phyloP scores from a whole-genome alignment of 352 stramenopile genomes.

The Pythium graminicola region DNA sequence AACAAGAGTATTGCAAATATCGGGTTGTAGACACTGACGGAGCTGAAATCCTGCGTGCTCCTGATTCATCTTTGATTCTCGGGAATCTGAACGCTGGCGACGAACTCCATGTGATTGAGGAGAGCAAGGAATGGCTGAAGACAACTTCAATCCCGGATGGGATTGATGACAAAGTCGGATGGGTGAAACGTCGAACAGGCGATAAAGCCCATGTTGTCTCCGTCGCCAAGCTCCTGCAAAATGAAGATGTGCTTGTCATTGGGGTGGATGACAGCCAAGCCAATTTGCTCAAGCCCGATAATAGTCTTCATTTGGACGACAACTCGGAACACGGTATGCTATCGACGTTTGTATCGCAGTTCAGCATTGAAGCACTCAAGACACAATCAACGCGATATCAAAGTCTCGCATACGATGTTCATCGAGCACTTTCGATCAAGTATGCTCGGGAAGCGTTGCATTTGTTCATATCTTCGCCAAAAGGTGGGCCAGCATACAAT shows the following conservation, averaged over 20 bases:
- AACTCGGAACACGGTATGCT: conserved; percentile 52
- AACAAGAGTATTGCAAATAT: not conserved
- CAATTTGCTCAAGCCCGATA: conserved; percentile 22
- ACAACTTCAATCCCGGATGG: not conserved
- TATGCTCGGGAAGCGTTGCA: conserved; percentile 38
- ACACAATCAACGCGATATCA: conserved; percentile 51
- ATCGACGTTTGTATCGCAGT: conserved; percentile 57
- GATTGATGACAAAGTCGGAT: conserved; percentile 24
- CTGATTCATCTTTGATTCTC: not conserved
- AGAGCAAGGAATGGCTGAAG: conserved; percentile 7
- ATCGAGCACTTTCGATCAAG: conserved; percentile 56
- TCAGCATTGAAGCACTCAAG: conserved; percentile 54
- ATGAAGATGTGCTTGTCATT: conserved; percentile 56
- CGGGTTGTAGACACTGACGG: conserved; percentile 3
- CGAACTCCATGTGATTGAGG: not conserved
- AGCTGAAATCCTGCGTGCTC: not conserved
- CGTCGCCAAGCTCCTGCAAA: conserved; percentile 14
- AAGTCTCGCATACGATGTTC: conserved; percentile 53
- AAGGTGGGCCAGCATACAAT: not conserved
- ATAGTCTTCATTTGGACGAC: conserved; percentile 45
- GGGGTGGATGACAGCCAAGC: conserved; percentile 46
- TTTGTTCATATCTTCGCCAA: conserved; percentile 26
- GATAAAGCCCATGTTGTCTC: conserved; percentile 32
- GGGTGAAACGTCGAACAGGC: conserved; percentile 36
- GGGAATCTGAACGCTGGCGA: conserved; percentile 1